phyloP scores from a whole-genome alignment of 371 early-diverging fungal species.

The Rhizopus stolonifer region DNA sequence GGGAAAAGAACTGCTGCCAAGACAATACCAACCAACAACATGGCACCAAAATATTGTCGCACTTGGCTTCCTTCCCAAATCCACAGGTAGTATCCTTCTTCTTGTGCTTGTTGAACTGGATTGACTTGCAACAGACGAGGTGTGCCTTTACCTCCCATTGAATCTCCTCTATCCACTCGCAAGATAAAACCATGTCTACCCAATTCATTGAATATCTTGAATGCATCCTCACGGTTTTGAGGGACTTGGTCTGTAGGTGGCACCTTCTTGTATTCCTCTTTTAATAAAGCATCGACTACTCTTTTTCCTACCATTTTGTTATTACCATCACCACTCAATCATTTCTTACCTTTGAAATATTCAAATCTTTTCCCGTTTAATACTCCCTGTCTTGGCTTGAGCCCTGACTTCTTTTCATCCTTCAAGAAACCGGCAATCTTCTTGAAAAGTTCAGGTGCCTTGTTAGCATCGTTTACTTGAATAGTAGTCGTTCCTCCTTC shows the following conservation, averaged over 20 bases:
- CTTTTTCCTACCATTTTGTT: conserved; percentile 26
- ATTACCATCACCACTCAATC: not conserved
- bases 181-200: conserved; percentile 69
- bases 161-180: conserved; percentile 70
- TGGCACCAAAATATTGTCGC: conserved; percentile 72
- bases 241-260: conserved; percentile 49
- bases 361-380: conserved; percentile 89
- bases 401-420: conserved; percentile 59
- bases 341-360: conserved; percentile 82
- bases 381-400: conserved; percentile 84
- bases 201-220: conserved; percentile 67
- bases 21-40: conserved; percentile 72
- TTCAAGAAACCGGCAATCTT: conserved; percentile 37
- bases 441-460: conserved; percentile 39
- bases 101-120: conserved; percentile 70
- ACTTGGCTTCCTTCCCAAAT: conserved; percentile 89
- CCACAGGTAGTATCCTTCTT: conserved; percentile 95
- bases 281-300: conserved; percentile 84
- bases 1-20: conserved; percentile 97
- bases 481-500: conserved; percentile 23
- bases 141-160: conserved; percentile 48
- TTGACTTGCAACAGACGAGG: conserved; percentile 59
- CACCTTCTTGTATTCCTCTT: conserved; percentile 58
- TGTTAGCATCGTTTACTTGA: conserved; percentile 43
- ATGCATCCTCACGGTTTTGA: conserved; percentile 65